Base-by-base conservation (phyloP, 768 basidiomycete species). In the Leccinum rimulosum region DNA sequence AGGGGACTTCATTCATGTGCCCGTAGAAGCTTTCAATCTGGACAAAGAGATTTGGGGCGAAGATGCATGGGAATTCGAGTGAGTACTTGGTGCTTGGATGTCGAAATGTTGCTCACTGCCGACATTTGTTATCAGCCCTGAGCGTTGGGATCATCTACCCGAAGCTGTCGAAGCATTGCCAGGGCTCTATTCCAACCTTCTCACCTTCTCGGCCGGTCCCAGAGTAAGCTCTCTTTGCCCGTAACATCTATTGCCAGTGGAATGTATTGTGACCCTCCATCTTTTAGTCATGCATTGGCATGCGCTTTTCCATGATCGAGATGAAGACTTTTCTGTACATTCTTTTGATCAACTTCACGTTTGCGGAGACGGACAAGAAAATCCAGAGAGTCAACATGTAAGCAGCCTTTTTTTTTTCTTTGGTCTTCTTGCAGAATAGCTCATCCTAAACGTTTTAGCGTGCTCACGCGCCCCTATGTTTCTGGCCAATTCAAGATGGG, bases 21-120 rank as follows among this genome's bases (percentile, higher is more conserved):
- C 92, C 0, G 73, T 93, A 10, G 91, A 93, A 64, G 90, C 84
- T 2, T 85, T 93, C 75, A 92, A 91, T 68, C 73, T 91, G 28
- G 89, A 92, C 68, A 86, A 84, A 57, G 81, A 73, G 17, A 79
- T 93, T 28, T 94, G 92, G 90, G 93, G 93, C 6, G 77, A 83
- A 27, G 84, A 90, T 68, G 90, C 87, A 33, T 91, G 89, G 89
- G 79, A 84, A 28, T 95, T 93, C 72, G 80, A 84, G 92, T 93
- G 68, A 64, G 84, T 70, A 36, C 19, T 8, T 19, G 43, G 50
- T 55, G 51, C 6, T 19, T 27, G 31, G 45, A 6, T 40, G 45
- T 53, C 33, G 27, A 33, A 10, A 55, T 45, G 7, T 54, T 17
- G 54, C 49, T 67, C 52, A 65, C 12, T n/a, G 11, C 11, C 3